These are phyloP conservation scores for Pachyrhizus erosus DNA, from an alignment of 306 rosid species.

Conservation along the genomic window DNA sequence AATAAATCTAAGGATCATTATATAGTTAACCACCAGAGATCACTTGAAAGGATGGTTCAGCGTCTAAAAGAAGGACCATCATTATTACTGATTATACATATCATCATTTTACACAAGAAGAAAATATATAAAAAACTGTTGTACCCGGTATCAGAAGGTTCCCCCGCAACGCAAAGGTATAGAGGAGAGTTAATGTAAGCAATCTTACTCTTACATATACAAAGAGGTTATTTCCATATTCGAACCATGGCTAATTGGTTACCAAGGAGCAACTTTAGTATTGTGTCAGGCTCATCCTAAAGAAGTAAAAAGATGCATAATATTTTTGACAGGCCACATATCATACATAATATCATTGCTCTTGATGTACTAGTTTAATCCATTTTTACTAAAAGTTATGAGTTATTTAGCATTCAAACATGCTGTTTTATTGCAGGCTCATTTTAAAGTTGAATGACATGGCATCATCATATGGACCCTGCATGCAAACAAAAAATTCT, in stretches of 20 bases:
- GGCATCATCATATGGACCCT: slow-evolving; percentile 15
- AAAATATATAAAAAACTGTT: neutral
- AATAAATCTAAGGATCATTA: no score
- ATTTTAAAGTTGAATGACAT: neutral
- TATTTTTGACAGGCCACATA: neutral
- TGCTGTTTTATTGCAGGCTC: neutral
- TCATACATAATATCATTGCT: slow-evolving; percentile 22
- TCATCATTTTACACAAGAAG: slow-evolving; percentile 20
- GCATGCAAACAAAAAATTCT: slow-evolving; percentile 31
- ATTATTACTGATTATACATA: neutral
- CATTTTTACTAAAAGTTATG: neutral
- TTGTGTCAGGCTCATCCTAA: no score
- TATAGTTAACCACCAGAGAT: no score
- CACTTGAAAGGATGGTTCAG: no score
- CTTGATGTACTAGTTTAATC: neutral
- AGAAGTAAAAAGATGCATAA: neutral
- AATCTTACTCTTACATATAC: no score
- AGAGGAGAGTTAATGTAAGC: no score
- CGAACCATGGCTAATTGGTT: no score
- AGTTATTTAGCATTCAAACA: neutral
- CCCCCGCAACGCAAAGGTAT: no score
- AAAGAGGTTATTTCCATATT: no score
- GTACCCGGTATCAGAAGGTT: no score
- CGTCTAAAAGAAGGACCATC: slow-evolving; percentile 10
- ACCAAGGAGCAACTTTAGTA: no score